Base-by-base conservation (phyloP, 441 rosid genomes). In the Oxalis stricta region DNA sequence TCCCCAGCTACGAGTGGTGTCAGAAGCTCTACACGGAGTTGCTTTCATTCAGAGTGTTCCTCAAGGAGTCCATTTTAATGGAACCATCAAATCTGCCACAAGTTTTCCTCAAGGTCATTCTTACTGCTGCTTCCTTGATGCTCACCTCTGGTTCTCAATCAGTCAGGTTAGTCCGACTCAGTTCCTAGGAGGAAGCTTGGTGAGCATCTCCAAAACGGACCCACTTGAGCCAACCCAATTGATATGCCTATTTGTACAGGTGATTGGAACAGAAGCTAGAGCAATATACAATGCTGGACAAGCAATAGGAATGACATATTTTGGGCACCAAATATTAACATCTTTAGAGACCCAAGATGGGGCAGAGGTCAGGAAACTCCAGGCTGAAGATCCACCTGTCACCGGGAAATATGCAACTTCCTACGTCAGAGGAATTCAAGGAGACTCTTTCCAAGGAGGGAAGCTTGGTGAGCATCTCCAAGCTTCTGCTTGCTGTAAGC, bases 301-400 rank as follows among this genome's bases (percentile, higher is more conserved):
- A 64, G 91, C 87, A 0, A 68, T 22, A 7, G 83, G 92, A 5
- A 61, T 82, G 79, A 78, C 84, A 39, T n/a, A n/a, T 82, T 76
- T 58, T 82, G 96, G 96, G 71, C 96, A 44, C 96, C 96, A 0
- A 86, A 86, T 50, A 80, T 86, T 11, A 83, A 86, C 71, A 74
- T 86, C 40, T 86, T 66, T 23, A 70, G 94, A 44, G 94, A 82
- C 44, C 96, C 88, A 34, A 76, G 96, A 59, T 86, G 94, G 91
- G 96, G 96, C 11, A 73, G 96, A 70, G 93, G 96, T 38, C 96
- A 85, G 55, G 86, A 84, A 44, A 82, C 94, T 17, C 92, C 96
- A 9, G 97, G 95, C n/a, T 10, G 94, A 88, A 48, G 97, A 84
- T 75, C 97, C 94, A 6, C 14, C 55, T n/a, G 34, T 74, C 20